These are phyloP conservation scores for Cryptococcus sp. DNA, from an alignment of 1,284 basidiomycete genomes.

Conservation along the genomic window DNA sequence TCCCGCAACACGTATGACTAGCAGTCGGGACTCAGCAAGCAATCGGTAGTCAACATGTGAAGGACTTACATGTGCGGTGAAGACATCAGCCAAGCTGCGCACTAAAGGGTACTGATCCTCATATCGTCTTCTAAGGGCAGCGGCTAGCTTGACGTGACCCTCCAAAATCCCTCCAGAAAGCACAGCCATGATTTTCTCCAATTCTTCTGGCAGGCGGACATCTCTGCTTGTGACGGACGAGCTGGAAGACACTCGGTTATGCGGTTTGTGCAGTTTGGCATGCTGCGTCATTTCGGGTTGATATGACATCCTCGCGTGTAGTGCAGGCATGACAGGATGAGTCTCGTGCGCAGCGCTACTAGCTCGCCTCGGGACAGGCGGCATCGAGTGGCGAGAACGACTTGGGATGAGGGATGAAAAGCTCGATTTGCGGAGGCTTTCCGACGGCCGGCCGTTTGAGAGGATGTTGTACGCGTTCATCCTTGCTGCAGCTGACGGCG, in stretches of 20 bases:
- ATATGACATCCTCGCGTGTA: slow-evolving; percentile 59
- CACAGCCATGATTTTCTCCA: slow-evolving; percentile 79
- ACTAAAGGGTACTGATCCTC: slow-evolving; percentile 92
- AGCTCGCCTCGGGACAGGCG: slow-evolving; percentile 62
- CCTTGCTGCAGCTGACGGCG: slow-evolving; percentile 23
- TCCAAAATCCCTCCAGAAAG: slow-evolving; percentile 79
- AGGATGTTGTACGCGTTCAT: slow-evolving; percentile 40
- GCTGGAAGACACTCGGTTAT: slow-evolving; percentile 10
- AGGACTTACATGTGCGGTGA: slow-evolving; percentile 78
- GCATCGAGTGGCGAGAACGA: slow-evolving; percentile 75
- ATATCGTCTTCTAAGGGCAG: slow-evolving; percentile 79
- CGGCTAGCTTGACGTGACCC: slow-evolving; percentile 79
- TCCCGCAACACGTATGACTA: slow-evolving; percentile 88
- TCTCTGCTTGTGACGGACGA: slow-evolving; percentile 12
- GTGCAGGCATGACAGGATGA: slow-evolving; percentile 63
- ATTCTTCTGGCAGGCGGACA: slow-evolving; percentile 73
- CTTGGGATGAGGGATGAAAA: slow-evolving; percentile 11
- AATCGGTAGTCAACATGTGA: neutral
- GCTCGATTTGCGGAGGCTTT: slow-evolving; percentile 15
- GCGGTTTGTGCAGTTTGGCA: slow-evolving; percentile 27
- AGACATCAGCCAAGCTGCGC: slow-evolving; percentile 85
- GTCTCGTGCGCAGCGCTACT: slow-evolving; percentile 39
- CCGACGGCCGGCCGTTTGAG: slow-evolving; percentile 36
- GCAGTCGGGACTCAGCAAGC: slow-evolving; percentile 7
- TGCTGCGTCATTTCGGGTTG: slow-evolving; percentile 54